Base-by-base conservation (phyloP, 2,329 filamentous ascomycete genomes). In the Beauveria pseudobassiana region DNA sequence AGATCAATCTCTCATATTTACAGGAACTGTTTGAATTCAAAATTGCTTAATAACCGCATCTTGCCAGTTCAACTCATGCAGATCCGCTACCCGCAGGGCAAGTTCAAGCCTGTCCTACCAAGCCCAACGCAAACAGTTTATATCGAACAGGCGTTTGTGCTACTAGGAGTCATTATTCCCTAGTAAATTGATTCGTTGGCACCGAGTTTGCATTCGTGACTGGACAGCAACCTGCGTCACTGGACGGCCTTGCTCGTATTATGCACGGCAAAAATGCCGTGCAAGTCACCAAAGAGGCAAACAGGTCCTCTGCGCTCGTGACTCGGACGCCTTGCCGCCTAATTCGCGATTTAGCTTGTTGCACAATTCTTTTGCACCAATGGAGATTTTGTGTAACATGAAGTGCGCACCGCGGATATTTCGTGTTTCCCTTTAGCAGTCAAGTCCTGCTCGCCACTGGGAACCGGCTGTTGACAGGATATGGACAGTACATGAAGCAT, bases 241-340 rank as follows among this genome's bases (percentile, higher is more conserved):
- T 26, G 4, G 34, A 26, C 28, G 14, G 45, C 45, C 46, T 14
- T 14, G 5, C 34, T 58, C 55, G 55, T 58, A 50, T 58, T 42
- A 42, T 58, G 34, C 53, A 14, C 46, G 42, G 55, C 16, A 50
- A 16, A 38, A 3, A 50, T 42, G 55, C 20, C 4, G 34, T 58
- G 30, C 22, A 20, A 58, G n/a, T 58, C 14, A 18, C 28, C 26
- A 46, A 46, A 10, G 38, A 10, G 22, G 42, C 12, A 40, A 7
- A 14, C 4, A 7, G 4, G 30, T 14, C 12, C 34, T 14, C 34
- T 14, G 34, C 34, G 5, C 43, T 22, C 40, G 20, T 26, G 30
- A 40, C 20, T 28, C 30, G 30, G 10, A 8, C 40, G 8, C 26
- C 20, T 48, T 28, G 28, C 10, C 38, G 18, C 22, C 24, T 34